Base-by-base conservation (phyloP, 495 filamentous ascomycete genomes). In the Hypoxylon rickii region DNA sequence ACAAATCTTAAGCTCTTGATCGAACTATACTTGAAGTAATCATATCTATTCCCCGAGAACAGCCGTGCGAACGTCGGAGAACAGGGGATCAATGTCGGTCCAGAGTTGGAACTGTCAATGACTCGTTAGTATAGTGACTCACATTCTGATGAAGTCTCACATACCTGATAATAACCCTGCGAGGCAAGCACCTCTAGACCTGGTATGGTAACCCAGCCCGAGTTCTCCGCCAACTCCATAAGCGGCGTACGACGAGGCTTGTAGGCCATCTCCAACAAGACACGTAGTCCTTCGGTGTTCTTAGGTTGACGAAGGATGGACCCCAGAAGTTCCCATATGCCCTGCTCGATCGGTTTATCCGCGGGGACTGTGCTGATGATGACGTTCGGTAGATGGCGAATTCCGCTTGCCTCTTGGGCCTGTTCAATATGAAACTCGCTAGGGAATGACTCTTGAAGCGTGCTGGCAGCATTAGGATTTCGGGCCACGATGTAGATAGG, bases 181-280 rank as follows among this genome's bases (percentile, higher is more conserved):
- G 88, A 90, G 58, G 90, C 86, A 59, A 99, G 76, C 34, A 91
- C 92, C 75, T 99, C 94, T 48, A 97, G 70, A 1, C 94, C 94
- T 4, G 89, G 84, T 55, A 97, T 87, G 3, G 83, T 92, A 46
- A 70, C 78, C 95, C 94, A 99, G n/a, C 89, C 90, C 3, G 81
- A 78, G 56, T 89, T 84, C 55, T 83, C 75, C 3, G 95, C 93
- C 63, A 96, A 70, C 69, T 85, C 79, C 89, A 97, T 97, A 65
- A 97, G 67, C 18, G 88, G 79, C 11, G 94, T 99, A 20, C 87
- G 79, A 0, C 82, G 69, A 19, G 94, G 95, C 69, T 88, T 96
- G 70, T 99, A 99, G 3, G 94, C 92, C 94, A 99, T 97, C 76
- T 99, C 94, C 1, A 96, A 73, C 48, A 97, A 73, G 22, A 96